These are phyloP conservation scores for Conidiobolus incongruus DNA, from an alignment of 371 early-diverging fungal genomes.

Conservation along the genomic window DNA sequence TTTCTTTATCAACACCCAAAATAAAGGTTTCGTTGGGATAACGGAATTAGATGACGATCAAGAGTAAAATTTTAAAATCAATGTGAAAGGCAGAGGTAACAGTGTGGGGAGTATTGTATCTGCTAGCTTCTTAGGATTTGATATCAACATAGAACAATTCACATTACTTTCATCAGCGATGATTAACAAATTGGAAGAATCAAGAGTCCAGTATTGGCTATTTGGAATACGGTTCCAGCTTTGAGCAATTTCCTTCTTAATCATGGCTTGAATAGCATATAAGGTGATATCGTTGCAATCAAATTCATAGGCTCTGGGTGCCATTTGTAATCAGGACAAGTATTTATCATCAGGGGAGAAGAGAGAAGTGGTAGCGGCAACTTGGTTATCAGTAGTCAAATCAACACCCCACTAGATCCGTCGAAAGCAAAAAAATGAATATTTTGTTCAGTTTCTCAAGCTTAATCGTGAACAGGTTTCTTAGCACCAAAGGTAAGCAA, in stretches of 20 bases:
- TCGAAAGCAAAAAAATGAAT: slow-evolving; percentile 32
- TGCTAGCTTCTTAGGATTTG: slow-evolving; percentile 12
- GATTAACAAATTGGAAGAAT: slow-evolving; percentile 19
- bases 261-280: slow-evolving; percentile 2
- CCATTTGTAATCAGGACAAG: slow-evolving; percentile 53
- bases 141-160: slow-evolving; percentile 23
- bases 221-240: slow-evolving; percentile 42
- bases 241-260: slow-evolving; percentile 17
- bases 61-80: slow-evolving; percentile 11
- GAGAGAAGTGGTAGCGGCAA: slow-evolving; percentile 32
- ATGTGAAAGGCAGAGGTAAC: too few relatives aligned
- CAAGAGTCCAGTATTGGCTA: slow-evolving; percentile 26
- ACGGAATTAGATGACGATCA: too few relatives aligned
- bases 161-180: slow-evolving; percentile 31
- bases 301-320: slow-evolving; percentile 37
- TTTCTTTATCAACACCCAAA: too few relatives aligned
- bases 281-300: slow-evolving; percentile 47
- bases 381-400: too few relatives aligned
- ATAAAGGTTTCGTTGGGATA: too few relatives aligned
- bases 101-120: slow-evolving; percentile 9
- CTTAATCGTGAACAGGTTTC: slow-evolving; percentile 25
- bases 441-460: slow-evolving; percentile 53
- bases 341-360: slow-evolving; percentile 30
- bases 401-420: too few relatives aligned
- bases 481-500: slow-evolving; percentile 47